phyloP scores from a whole-genome alignment of 2,329 filamentous ascomycete genomes.

The Diaporthe destruens region DNA sequence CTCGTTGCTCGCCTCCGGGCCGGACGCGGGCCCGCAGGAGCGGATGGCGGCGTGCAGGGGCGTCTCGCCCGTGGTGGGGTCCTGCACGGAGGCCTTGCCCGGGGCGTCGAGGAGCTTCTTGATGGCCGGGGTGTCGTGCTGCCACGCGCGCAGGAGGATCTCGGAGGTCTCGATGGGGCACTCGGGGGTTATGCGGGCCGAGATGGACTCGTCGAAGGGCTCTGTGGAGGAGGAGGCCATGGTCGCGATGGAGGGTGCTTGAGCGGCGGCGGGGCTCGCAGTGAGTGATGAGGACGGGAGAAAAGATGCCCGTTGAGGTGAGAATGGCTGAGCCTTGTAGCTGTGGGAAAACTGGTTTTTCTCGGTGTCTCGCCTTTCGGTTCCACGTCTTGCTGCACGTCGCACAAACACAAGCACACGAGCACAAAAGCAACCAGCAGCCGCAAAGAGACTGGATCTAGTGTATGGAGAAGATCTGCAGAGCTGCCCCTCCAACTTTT shows the following conservation, averaged over 20 bases:
- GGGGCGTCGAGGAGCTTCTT: conserved; percentile 76
- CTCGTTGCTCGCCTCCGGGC: conserved; percentile 45
- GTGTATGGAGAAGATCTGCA: too few species aligned
- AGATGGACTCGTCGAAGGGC: conserved; percentile 61
- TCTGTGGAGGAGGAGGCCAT: conserved; percentile 46
- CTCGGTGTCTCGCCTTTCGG: neutral
- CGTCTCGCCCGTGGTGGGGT: conserved; percentile 86
- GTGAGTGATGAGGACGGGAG: neutral
- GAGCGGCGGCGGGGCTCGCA: too few species aligned
- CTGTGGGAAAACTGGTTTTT: neutral
- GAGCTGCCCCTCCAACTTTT: conserved; percentile 37
- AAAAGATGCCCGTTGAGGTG: neutral
- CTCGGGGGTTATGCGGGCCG: conserved; percentile 64
- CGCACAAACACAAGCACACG: conserved; percentile 6
- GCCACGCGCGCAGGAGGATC: conserved; percentile 68
- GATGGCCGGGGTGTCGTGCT: conserved; percentile 73
- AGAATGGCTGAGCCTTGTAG: neutral
- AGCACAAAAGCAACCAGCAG: neutral
- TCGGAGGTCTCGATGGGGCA: conserved; percentile 65
- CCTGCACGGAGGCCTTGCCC: conserved; percentile 80
- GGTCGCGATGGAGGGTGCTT: neutral
- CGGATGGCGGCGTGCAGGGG: conserved; percentile 92
- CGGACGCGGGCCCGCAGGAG: conserved; percentile 67
- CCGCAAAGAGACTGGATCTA: conserved; percentile 15
- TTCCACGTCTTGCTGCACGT: conserved; percentile 16